These are phyloP conservation scores for Hibiscus syriacus DNA, from an alignment of 345 rosid genomes.

Conservation along the genomic window DNA sequence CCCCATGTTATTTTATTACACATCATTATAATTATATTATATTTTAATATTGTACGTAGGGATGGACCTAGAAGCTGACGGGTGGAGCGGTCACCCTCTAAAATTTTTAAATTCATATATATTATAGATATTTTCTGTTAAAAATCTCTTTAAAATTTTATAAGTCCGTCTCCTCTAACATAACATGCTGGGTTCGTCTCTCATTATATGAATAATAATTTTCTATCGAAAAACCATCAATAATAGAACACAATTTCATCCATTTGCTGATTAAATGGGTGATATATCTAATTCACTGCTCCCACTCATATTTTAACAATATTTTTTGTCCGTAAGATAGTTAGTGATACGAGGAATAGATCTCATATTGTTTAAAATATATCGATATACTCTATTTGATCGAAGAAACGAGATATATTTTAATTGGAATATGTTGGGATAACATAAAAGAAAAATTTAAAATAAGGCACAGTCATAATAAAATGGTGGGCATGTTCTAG, in stretches of 20 bases:
- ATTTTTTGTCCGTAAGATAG: not conserved
- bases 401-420: too few species aligned
- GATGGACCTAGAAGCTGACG: too few species aligned
- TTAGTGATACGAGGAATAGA: not conserved
- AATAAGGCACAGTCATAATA: not conserved
- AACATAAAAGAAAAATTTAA: too few species aligned
- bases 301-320: conserved; percentile 1
- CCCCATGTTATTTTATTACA: not conserved
- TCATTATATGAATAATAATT: too few species aligned
- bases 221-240: too few species aligned
- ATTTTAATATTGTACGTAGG: not conserved
- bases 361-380: not conserved
- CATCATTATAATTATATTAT: not conserved
- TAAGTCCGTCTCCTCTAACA: too few species aligned
- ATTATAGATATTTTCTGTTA: too few species aligned
- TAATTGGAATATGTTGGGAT: too few species aligned
- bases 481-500: not conserved
- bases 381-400: not conserved
- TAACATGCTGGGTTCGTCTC: too few species aligned
- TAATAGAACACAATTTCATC: not conserved
- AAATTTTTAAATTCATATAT: too few species aligned
- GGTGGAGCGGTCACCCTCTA: too few species aligned
- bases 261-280: not conserved
- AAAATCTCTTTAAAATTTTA: too few species aligned
- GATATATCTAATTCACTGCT: not conserved